Conservation (phyloP, 768 basidiomycete genomes). For the Macrolepiota dolichaula region DNA sequence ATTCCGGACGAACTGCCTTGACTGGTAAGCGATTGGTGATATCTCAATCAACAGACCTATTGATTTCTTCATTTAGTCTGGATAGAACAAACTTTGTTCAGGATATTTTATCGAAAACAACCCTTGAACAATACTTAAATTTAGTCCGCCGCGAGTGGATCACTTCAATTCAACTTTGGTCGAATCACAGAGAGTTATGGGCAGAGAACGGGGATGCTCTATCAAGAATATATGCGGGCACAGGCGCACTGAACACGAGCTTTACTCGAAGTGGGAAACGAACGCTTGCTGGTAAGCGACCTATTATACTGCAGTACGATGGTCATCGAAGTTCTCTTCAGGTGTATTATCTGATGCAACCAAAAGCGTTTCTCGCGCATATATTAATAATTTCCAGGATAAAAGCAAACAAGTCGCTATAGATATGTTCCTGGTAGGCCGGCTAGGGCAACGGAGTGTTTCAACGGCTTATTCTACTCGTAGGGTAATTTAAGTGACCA, state of each 20-base stretch:
- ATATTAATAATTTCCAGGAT: constrained; percentile 98
- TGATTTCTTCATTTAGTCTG: constrained; percentile 47
- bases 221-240: constrained; percentile 92
- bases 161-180: constrained; percentile 69
- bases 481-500: constrained; percentile 94
- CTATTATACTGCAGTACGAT: neutral
- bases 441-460: neutral
- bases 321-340: constrained; percentile 11
- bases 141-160: constrained; percentile 79
- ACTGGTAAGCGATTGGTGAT: constrained; percentile 59
- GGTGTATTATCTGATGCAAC: constrained; percentile 95
- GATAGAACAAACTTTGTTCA: constrained; percentile 98
- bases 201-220: constrained; percentile 95
- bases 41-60: neutral
- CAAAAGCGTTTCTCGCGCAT: constrained; percentile 93
- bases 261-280: constrained; percentile 94
- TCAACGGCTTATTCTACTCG: constrained; percentile 1
- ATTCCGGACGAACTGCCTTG: constrained; percentile 93
- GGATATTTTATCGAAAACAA: constrained; percentile 84
- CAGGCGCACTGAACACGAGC: constrained; percentile 91
- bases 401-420: constrained; percentile 92
- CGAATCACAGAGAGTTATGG: constrained; percentile 90
- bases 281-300: constrained; percentile 70
- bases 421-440: constrained; percentile 86
- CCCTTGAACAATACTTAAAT: constrained; percentile 78